These are phyloP conservation scores for Meyerozyma carpophila DNA, from an alignment of 1,139 yeast species.

Conservation along the genomic window DNA sequence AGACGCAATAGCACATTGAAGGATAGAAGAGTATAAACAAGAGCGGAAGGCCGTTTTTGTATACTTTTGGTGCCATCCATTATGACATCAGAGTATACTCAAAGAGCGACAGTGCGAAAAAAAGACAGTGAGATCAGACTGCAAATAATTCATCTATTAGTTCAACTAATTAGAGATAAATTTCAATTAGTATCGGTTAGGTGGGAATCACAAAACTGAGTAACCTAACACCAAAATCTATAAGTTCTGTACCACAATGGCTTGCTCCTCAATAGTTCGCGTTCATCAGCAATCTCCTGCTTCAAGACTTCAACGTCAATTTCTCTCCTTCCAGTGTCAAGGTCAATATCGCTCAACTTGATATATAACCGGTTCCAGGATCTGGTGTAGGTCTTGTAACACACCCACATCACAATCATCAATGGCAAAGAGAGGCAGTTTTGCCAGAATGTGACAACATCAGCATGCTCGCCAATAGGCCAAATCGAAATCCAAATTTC, in stretches of 20 bases:
- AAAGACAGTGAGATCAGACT: no score
- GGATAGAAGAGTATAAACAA: conserved; percentile 9
- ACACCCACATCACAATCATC: conserved; percentile 30
- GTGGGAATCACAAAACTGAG: background rate
- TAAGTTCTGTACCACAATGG: conserved; percentile 32
- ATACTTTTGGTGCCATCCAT: background rate
- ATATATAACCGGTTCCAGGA: conserved; percentile 25
- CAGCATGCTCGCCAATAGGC: conserved; percentile 35
- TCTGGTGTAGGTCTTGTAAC: conserved; percentile 21
- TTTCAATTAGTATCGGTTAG: no score
- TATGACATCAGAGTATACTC: background rate
- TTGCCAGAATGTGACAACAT: conserved; percentile 34
- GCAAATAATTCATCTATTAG: no score
- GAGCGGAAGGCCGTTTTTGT: conserved; percentile 2
- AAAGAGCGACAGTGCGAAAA: no score
- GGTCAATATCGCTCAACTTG: conserved; percentile 37
- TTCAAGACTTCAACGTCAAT: conserved; percentile 39
- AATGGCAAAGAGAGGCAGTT: conserved; percentile 47
- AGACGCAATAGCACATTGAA: conserved; percentile 34
- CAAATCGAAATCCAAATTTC: conserved; percentile 43
- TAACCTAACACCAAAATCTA: conserved; percentile 36
- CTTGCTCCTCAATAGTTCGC: conserved; percentile 17
- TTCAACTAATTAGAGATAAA: no score
- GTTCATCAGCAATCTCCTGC: conserved; percentile 43
- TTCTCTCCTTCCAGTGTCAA: conserved; percentile 49